Evolutionary conservation across 441 rosid genomes (phyloP).

Genomic region (Gossypium gossypioides): DNA sequence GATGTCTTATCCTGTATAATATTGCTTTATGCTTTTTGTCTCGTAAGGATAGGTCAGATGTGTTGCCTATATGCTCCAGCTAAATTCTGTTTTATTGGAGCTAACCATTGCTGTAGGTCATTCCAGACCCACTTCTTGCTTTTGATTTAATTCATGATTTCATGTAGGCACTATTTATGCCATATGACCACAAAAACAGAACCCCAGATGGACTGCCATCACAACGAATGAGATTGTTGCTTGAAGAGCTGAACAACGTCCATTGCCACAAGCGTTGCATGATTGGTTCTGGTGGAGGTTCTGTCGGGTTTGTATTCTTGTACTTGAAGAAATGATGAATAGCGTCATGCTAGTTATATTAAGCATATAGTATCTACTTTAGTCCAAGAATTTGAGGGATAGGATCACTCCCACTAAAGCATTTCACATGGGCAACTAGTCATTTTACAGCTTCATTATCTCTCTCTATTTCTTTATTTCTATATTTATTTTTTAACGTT

Average conservation of each 20-base stretch:
- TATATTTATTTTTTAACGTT: neutral
- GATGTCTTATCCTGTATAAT: neutral
- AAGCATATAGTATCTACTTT: neutral
- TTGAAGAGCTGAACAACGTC: slow-evolving; percentile 53
- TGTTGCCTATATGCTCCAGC: neutral
- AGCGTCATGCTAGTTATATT: neutral
- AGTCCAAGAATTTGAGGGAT: neutral
- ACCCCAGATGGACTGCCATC: slow-evolving; percentile 70
- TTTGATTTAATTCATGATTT: slow-evolving; percentile 11
- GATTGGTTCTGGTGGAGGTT: slow-evolving; percentile 96
- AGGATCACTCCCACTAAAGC: neutral
- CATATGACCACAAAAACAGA: slow-evolving; percentile 86
- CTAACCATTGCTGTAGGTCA: no score
- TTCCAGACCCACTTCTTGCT: neutral
- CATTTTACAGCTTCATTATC: neutral
- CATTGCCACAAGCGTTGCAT: slow-evolving; percentile 55
- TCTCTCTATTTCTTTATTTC: neutral
- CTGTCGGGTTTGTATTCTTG: slow-evolving; percentile 76
- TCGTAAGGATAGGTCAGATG: slow-evolving; percentile 1
- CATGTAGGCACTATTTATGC: slow-evolving; percentile 88
- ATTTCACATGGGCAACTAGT: neutral
- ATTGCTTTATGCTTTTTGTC: slow-evolving; percentile 3
- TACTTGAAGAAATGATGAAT: slow-evolving; percentile 3
- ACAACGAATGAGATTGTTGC: slow-evolving; percentile 55
- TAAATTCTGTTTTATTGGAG: no score